These are phyloP conservation scores for Simplicillium sp. DNA, from an alignment of 2,329 filamentous ascomycete genomes.

Conservation along the genomic window DNA sequence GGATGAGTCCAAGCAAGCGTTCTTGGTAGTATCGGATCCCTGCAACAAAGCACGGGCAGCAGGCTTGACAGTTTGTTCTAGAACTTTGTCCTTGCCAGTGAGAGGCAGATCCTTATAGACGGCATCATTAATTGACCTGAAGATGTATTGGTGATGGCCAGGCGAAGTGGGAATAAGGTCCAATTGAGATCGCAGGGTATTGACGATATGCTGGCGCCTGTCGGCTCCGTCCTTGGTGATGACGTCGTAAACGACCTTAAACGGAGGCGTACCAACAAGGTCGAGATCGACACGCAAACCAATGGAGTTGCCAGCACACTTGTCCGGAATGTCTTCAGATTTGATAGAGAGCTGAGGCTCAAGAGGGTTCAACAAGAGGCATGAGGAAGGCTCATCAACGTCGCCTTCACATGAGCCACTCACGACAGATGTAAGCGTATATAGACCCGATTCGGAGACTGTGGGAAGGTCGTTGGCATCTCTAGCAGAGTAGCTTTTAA, in stretches of 20 bases:
- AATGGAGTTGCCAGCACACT: constrained; percentile 89
- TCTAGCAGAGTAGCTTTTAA: constrained; percentile 52
- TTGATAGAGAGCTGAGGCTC: constrained; percentile 70
- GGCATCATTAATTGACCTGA: constrained; percentile 69
- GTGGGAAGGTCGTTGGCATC: constrained; percentile 52
- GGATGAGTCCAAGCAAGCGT: constrained; percentile 74
- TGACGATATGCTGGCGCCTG: constrained; percentile 46
- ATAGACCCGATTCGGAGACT: constrained; percentile 73
- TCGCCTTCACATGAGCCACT: constrained; percentile 80
- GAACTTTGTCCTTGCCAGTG: constrained; percentile 47
- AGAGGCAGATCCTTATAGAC: constrained; percentile 66
- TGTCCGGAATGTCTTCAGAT: constrained; percentile 80
- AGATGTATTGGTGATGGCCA: constrained; percentile 79
- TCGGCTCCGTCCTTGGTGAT: constrained; percentile 50
- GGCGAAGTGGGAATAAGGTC: constrained; percentile 74
- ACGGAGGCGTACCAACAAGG: constrained; percentile 85
- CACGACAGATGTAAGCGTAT: constrained; percentile 71
- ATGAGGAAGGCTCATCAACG: constrained; percentile 88
- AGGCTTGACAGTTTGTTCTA: constrained; percentile 90
- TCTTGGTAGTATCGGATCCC: constrained; percentile 41
- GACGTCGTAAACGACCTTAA: constrained; percentile 70
- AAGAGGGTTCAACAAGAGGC: constrained; percentile 81
- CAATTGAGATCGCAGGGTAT: constrained; percentile 72
- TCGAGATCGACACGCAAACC: constrained; percentile 84
- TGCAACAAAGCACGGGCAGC: constrained; percentile 72